A percentile compares a stretch with the other conserved stretches of the same genome.
Conservation (phyloP, 2,329 filamentous ascomycete species). For the Diaporthe capsici region DNA sequence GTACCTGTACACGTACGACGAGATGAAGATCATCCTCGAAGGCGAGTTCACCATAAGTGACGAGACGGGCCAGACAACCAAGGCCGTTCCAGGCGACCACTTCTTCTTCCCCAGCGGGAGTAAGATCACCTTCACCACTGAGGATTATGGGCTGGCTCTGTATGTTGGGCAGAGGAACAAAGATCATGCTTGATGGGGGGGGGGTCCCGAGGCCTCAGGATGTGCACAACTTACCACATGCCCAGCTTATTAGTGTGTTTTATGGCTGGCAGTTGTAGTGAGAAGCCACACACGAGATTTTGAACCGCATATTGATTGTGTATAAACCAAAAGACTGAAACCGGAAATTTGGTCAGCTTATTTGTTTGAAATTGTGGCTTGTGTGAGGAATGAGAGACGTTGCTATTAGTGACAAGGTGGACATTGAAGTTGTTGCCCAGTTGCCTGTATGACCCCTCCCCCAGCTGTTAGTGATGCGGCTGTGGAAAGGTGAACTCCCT, state of each 20-base stretch:
- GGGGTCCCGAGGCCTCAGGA: no score
- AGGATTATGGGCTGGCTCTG: constrained; percentile 73
- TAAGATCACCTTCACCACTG: constrained; percentile 76
- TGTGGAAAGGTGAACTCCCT: not conserved
- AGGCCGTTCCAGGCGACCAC: constrained; percentile 73
- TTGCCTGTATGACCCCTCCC: not conserved
- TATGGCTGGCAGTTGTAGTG: not conserved
- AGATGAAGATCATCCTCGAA: constrained; percentile 82
- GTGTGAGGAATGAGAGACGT: not conserved
- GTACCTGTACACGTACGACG: constrained; percentile 76
- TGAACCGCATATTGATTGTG: not conserved
- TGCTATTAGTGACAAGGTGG: not conserved
- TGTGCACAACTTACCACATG: not conserved
- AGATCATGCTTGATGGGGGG: constrained; percentile 45
- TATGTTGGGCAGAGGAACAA: constrained; percentile 61
- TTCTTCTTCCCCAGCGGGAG: constrained; percentile 78
- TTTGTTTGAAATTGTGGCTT: not conserved
- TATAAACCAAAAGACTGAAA: not conserved
- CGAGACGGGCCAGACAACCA: constrained; percentile 71
- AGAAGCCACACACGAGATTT: not conserved
- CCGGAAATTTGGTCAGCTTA: not conserved
- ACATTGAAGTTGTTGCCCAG: not conserved
- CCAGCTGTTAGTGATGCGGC: not conserved
- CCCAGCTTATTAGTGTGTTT: not conserved
- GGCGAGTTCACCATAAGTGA: constrained; percentile 76